phyloP scores from a whole-genome alignment of 768 basidiomycete genomes.

The Lactarius trivialis region DNA sequence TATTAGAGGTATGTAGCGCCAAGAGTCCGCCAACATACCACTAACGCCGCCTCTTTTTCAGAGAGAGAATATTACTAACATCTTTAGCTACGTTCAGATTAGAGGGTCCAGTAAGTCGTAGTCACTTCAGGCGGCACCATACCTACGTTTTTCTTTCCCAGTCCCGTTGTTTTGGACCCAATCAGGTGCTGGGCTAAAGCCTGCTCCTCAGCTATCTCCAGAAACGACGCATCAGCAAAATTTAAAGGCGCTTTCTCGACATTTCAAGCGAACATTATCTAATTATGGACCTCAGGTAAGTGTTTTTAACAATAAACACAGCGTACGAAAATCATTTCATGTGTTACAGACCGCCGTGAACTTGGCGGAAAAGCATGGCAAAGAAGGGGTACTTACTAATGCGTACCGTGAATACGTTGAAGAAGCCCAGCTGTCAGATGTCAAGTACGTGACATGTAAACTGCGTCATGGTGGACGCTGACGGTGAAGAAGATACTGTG shows the following conservation, averaged over 20 bases:
- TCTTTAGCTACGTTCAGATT: constrained; percentile 86
- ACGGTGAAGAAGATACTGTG: constrained; percentile 49
- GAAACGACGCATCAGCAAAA: constrained; percentile 73
- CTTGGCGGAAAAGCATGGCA: constrained; percentile 86
- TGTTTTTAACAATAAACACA: constrained; percentile 8
- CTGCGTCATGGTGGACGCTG: neutral
- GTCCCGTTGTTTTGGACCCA: constrained; percentile 95
- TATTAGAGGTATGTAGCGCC: constrained; percentile 56
- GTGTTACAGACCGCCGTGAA: constrained; percentile 69
- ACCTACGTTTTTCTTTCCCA: constrained; percentile 28
- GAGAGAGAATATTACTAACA: constrained; percentile 69
- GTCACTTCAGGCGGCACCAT: neutral
- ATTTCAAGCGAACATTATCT: constrained; percentile 60
- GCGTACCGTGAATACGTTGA: constrained; percentile 69
- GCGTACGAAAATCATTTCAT: constrained; percentile 1
- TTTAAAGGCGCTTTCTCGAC: constrained; percentile 59
- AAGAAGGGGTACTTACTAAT: constrained; percentile 72
- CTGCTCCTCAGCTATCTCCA: constrained; percentile 68
- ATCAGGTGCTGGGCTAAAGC: constrained; percentile 79
- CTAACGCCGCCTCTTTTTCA: constrained; percentile 27
- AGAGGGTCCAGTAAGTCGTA: constrained; percentile 75
- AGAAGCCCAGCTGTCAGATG: constrained; percentile 48
- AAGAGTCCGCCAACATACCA: neutral
- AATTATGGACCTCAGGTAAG: constrained; percentile 76
- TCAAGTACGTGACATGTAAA: constrained; percentile 38